Evolutionary conservation across 768 basidiomycete species (phyloP), one percentile per base, ranked within the genome.

Genomic region (Filobasidium floriforme): DNA sequence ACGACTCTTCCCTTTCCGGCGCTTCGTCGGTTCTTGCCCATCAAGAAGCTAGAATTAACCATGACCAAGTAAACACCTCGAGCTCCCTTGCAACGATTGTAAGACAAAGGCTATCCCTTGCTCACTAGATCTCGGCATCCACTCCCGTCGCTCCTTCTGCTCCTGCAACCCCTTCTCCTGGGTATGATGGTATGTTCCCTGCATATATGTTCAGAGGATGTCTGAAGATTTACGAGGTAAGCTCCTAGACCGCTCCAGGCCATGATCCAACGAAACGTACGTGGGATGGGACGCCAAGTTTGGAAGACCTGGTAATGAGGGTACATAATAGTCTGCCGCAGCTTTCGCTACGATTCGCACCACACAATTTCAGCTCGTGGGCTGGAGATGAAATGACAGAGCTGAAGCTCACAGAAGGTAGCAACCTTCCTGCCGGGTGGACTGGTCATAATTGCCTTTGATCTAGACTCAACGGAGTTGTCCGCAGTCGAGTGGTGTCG

Each of bases 1-100:
- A 98, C 84, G 10, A 97, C 79, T 41, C 94, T 81, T 76, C 92
- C 87, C 77, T 84, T 90, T 74, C 98, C 94, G n/a, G 92, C 91
- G 22, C 82, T 82, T 68, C 90, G 84, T 62, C 91, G 83, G 59
- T 92, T 90, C 78, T 92, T 90, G 46, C 92, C 81, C 80, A 98
- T 83, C 65, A 94, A 85, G 77, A 97, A 99, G 82, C 77, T 79
- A 37, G 9, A 57, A 22, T 15, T 24, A 41, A 14, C 19, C 2
- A 29, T 7, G 26, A 11, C 32, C 32, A 37, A 37, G 32, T 37
- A 37, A 37, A 37, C 32, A 37, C 32, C 32, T 37, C 32, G 32
- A 37, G 32, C 32, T 37, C 32, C 32, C 32, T 37, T 37, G 32
- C 32, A 37, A 37, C 19, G 44, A 15, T 41, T 64, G 43, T 44